Percentiles rank a stretch among this genome's conserved stretches.
phyloP scores from a whole-genome alignment of 2,329 filamentous ascomycete genomes.

The Exophiala bonariae region DNA sequence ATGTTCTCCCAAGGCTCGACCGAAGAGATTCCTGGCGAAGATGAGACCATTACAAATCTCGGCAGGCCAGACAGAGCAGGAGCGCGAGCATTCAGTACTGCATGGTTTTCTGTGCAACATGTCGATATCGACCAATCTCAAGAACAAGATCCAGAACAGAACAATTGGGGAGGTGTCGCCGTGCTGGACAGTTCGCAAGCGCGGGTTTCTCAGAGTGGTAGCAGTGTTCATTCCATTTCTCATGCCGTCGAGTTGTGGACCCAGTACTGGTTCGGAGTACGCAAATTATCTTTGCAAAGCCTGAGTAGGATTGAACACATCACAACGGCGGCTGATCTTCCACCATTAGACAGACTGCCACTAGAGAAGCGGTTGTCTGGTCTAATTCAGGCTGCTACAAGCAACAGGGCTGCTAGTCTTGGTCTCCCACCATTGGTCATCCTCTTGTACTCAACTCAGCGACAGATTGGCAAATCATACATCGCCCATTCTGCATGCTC shows the following conservation, averaged over 20 bases:
- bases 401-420: constrained; percentile 79
- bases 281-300: constrained; percentile 57
- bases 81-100: constrained; percentile 37
- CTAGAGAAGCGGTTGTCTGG: constrained; percentile 74
- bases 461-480: constrained; percentile 88
- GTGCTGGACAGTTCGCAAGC: constrained; percentile 84
- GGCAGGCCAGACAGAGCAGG: constrained; percentile 27
- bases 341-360: constrained; percentile 54
- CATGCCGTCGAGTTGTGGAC: constrained; percentile 74
- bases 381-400: constrained; percentile 84
- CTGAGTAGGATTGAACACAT: constrained; percentile 36
- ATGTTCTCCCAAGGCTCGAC: constrained; percentile 68
- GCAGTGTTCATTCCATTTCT: constrained; percentile 77
- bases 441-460: constrained; percentile 84
- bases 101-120: constrained; percentile 79
- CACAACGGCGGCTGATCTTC: constrained; percentile 29
- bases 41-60: constrained; percentile 60
- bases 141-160: constrained; percentile 55
- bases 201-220: constrained; percentile 88
- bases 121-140: constrained; percentile 28
- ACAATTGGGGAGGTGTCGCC: constrained; percentile 82
- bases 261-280: constrained; percentile 85
- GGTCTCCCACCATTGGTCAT: constrained; percentile 86
- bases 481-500: constrained; percentile 74
- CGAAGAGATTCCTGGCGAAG: constrained; percentile 65